Conservation (phyloP, 371 early-diverging fungal species). For the Syncephalastrum sp. region DNA sequence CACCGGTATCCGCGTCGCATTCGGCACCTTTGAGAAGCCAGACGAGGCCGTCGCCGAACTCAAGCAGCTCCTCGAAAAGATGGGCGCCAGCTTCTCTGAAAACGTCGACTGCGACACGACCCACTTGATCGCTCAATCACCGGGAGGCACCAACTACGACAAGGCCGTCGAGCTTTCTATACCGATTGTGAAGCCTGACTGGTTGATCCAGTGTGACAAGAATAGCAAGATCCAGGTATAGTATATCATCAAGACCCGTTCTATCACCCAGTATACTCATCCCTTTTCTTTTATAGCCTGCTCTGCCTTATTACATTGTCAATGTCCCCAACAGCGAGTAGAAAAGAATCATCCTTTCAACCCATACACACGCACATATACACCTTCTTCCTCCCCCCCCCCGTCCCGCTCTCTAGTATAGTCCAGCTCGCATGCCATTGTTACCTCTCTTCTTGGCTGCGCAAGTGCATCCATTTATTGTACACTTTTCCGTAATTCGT, state of each 20-base stretch:
- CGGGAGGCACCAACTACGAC: conserved; percentile 84
- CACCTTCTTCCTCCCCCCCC: too few species aligned
- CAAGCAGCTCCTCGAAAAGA: conserved; percentile 74
- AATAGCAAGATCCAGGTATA: conserved; percentile 85
- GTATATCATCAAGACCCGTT: conserved; percentile 12
- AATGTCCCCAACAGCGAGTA: conserved; percentile 29
- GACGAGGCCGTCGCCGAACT: conserved; percentile 66
- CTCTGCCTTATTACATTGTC: conserved; percentile 51
- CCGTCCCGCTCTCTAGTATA: too few species aligned
- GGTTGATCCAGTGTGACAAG: conserved; percentile 88
- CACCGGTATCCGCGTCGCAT: conserved; percentile 90
- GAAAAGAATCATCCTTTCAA: not conserved
- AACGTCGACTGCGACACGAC: conserved; percentile 87
- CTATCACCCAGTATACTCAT: not conserved
- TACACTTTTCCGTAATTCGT: conserved; percentile 26
- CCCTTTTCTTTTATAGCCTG: conserved; percentile 26
- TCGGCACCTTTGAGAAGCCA: conserved; percentile 81
- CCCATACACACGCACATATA: too few species aligned
- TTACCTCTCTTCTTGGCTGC: too few species aligned
- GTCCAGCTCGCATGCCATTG: too few species aligned
- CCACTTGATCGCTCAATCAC: conserved; percentile 84
- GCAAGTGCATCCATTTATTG: too few species aligned
- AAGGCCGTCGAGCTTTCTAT: conserved; percentile 85
- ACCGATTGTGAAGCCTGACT: conserved; percentile 92
- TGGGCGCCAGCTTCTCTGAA: conserved; percentile 88